These are phyloP conservation scores for Ruellia speciosa DNA, from an alignment of 305 asterid genomes.

Conservation along the genomic window DNA sequence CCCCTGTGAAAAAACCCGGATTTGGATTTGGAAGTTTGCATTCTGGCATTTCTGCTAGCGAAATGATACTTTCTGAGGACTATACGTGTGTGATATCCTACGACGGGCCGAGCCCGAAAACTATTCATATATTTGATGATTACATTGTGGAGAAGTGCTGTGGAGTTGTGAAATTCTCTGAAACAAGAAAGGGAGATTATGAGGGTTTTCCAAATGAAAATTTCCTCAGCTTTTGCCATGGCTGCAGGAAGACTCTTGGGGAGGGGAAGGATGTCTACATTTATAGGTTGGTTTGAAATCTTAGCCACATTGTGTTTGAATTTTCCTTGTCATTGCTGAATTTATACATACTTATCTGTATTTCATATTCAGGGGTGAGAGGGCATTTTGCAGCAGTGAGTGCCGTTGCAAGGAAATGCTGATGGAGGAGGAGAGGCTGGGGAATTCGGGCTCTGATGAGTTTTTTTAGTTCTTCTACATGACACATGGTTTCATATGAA, in stretches of 20 bases:
- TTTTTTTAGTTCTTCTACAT: not conserved
- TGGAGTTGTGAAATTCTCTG: slow-evolving; percentile 22
- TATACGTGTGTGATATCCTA: slow-evolving; percentile 66
- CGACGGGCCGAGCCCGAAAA: slow-evolving; percentile 72
- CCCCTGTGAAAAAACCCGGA: slow-evolving; percentile 42
- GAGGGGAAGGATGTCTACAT: slow-evolving; percentile 71
- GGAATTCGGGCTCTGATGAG: not conserved
- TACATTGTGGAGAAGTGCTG: slow-evolving; percentile 63
- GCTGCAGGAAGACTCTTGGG: slow-evolving; percentile 44
- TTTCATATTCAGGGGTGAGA: not conserved
- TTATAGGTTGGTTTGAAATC: slow-evolving; percentile 44
- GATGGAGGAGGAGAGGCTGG: not conserved
- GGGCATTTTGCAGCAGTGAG: not conserved
- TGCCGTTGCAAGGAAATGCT: not conserved
- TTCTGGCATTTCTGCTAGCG: slow-evolving; percentile 40
- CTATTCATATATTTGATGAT: slow-evolving; percentile 69
- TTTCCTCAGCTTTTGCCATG: too few relatives aligned
- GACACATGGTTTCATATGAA: not conserved
- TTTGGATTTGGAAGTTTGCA: slow-evolving; percentile 30
- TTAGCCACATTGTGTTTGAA: not conserved
- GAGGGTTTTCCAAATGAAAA: too few relatives aligned
- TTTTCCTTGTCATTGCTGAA: not conserved
- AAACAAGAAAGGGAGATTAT: slow-evolving; percentile 23
- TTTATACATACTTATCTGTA: not conserved
- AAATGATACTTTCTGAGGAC: slow-evolving; percentile 77